Evolutionary conservation across 2,329 filamentous ascomycete genomes (phyloP), one percentile per base, ranked within the genome.

Genomic region (Neonectria faginata): DNA sequence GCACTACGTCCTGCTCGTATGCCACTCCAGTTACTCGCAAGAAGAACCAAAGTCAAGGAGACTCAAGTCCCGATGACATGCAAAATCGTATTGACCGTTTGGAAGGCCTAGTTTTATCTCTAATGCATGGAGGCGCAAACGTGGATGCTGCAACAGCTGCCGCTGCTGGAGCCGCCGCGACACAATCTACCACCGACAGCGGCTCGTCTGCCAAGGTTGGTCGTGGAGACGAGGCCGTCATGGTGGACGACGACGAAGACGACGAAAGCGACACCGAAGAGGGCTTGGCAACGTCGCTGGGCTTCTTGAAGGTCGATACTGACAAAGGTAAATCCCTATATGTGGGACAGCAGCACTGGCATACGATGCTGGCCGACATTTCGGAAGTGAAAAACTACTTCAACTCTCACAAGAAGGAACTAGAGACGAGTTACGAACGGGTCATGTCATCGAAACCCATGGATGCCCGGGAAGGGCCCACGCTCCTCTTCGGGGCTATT

Each of bases 61-160:
- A 85, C 72, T 81, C 85, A 59, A 89, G 80, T 72, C 93, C 95
- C 54, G 94, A 97, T 85, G 95, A 97, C 80, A 97, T 98, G 95
- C 95, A 98, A 82, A 97, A 97, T 77, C 92, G 96, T 78, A 98
- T 98, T 81, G 94, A 98, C 83, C 89, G 95, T 73, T 85, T 98
- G 70, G 95, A 98, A 85, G 92, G 92, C 72, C 83, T 98, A 78
- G 95, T 98, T 66, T 81, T 98, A 69, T 97, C 93, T 29, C 80
- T 98, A 76, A 97, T 98, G 95, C 95, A 95, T 75, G 94, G 92
- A 78, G 93, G 93, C 62, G 81, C 86, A 68, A 83, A 81, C 57
- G 75, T 85, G 58, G 84, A 87, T 52, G 69, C 79, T 9, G 75
- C 81, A 11, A 73, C 78, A 47, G 76, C 79, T 52, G 72, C 76